phyloP scores from a whole-genome alignment of 371 early-diverging fungal genomes.

The Haplosporangium sp. region DNA sequence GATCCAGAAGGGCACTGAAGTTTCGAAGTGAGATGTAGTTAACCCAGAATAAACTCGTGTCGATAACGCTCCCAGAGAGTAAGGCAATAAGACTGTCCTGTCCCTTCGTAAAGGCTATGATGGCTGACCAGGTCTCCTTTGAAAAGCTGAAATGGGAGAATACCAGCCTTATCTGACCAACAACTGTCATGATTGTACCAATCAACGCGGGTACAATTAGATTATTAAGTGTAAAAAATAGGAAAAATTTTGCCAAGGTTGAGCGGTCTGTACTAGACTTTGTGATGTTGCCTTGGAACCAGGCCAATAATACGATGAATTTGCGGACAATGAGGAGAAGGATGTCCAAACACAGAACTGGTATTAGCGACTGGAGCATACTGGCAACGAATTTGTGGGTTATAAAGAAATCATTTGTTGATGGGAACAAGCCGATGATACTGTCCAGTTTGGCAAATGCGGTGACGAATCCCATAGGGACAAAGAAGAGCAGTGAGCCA shows the following conservation, averaged over 20 bases:
- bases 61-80: conserved; percentile 60
- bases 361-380: conserved; percentile 74
- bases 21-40: conserved; percentile 77
- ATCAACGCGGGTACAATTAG: conserved; percentile 74
- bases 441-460: conserved; percentile 69
- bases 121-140: conserved; percentile 9
- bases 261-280: conserved; percentile 79
- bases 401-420: conserved; percentile 63
- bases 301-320: conserved; percentile 73
- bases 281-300: conserved; percentile 84
- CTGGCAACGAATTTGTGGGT: conserved; percentile 63
- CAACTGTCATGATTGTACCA: conserved; percentile 64
- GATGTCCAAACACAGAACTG: conserved; percentile 79
- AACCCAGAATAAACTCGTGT: conserved; percentile 71
- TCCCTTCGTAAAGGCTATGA: conserved; percentile 19
- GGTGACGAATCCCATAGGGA: conserved; percentile 73
- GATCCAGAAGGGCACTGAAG: conserved; percentile 72
- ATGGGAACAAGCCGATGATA: conserved; percentile 65
- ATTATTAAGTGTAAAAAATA: conserved; percentile 82
- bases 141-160: conserved; percentile 33
- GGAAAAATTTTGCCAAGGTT: conserved; percentile 82
- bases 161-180: conserved; percentile 59
- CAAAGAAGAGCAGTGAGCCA: conserved; percentile 75
- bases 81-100: conserved; percentile 51
- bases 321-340: conserved; percentile 78